Evolutionary conservation across 2,329 filamentous ascomycete species (phyloP).

Genomic region (Helotiales sp.): DNA sequence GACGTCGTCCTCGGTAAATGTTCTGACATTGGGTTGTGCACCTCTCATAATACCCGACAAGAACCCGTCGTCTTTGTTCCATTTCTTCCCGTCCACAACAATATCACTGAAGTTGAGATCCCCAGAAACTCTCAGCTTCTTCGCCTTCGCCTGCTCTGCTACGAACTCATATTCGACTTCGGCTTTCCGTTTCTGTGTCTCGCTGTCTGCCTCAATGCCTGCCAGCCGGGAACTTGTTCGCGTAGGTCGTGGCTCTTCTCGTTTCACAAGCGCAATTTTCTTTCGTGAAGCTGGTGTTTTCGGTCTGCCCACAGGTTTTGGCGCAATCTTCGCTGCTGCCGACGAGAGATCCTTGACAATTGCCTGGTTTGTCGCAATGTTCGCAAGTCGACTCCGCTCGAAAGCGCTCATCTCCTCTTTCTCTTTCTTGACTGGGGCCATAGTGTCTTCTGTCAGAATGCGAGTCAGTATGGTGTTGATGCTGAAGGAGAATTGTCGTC

Average conservation of each 20-base stretch:
- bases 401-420: conserved; percentile 76
- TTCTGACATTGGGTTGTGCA: conserved; percentile 80
- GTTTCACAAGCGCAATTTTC: conserved; percentile 52
- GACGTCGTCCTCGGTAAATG: conserved; percentile 84
- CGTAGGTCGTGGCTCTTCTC: conserved; percentile 55
- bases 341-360: conserved; percentile 78
- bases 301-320: conserved; percentile 58
- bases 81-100: conserved; percentile 78
- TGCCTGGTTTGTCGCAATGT: conserved; percentile 85
- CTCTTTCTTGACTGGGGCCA: conserved; percentile 51
- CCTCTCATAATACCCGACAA: conserved; percentile 67
- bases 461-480: conserved; percentile 2
- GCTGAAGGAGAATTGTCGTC: too few relatives aligned
- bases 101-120: conserved; percentile 78
- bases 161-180: conserved; percentile 65
- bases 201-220: conserved; percentile 58
- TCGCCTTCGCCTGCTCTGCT: conserved; percentile 62
- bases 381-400: conserved; percentile 82
- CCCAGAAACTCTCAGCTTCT: conserved; percentile 67
- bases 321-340: conserved; percentile 71
- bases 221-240: conserved; percentile 64
- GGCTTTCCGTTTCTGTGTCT: conserved; percentile 70
- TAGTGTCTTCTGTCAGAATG: conserved; percentile 42
- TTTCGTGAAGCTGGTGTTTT: conserved; percentile 50
- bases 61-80: conserved; percentile 70